These are phyloP conservation scores for Geranomyces variabilis DNA, from an alignment of 192 early-diverging fungal genomes.

Conservation along the genomic window DNA sequence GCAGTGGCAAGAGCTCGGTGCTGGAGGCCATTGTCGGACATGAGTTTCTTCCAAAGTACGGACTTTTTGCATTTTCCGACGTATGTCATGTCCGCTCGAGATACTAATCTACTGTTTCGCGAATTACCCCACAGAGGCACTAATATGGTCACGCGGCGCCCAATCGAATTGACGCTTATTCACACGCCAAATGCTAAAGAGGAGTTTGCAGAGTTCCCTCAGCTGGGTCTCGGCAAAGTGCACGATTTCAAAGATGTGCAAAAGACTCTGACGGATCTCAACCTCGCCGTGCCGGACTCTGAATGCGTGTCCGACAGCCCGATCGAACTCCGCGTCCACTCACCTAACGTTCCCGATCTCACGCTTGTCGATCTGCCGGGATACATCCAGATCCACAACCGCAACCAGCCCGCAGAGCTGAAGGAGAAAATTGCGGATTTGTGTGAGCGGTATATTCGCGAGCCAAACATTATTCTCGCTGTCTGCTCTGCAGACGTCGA, in stretches of 20 bases:
- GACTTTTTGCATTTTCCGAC: too few relatives aligned
- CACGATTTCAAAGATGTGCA: slow-evolving; percentile 88
- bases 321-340: slow-evolving; percentile 95
- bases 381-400: slow-evolving; percentile 93
- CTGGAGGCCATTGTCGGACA: slow-evolving; percentile 94
- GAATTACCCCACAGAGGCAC: slow-evolving; percentile 54
- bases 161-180: slow-evolving; percentile 95
- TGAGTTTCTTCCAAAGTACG: slow-evolving; percentile 91
- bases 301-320: slow-evolving; percentile 94
- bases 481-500: slow-evolving; percentile 97
- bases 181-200: slow-evolving; percentile 71
- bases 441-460: slow-evolving; percentile 91
- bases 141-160: slow-evolving; percentile 94
- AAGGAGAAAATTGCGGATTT: slow-evolving; percentile 97
- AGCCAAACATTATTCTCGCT: slow-evolving; percentile 97
- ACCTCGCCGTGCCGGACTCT: slow-evolving; percentile 89
- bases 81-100: background rate
- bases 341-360: slow-evolving; percentile 93
- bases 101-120: background rate
- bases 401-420: slow-evolving; percentile 95
- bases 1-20: slow-evolving; percentile 90
- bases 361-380: slow-evolving; percentile 98
- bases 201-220: slow-evolving; percentile 59
- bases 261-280: slow-evolving; percentile 91
- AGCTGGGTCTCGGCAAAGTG: slow-evolving; percentile 76